These are phyloP conservation scores for Rosa hybrid DNA, from an alignment of 331 rosid genomes.

Conservation along the genomic window DNA sequence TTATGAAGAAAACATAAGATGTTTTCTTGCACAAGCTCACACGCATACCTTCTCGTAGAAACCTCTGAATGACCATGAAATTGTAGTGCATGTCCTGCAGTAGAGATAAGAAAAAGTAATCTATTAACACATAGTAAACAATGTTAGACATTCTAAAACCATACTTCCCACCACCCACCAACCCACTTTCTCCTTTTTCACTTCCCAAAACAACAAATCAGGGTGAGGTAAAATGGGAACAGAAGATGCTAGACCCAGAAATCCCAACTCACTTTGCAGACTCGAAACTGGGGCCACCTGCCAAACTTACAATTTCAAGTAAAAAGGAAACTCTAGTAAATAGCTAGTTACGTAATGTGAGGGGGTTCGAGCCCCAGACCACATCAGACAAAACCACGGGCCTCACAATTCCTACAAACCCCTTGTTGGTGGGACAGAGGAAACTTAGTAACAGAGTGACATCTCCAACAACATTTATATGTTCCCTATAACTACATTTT, in stretches of 20 bases:
- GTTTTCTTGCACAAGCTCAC: not conserved
- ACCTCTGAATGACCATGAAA: slow-evolving; percentile 97
- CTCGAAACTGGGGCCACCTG: not conserved
- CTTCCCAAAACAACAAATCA: slow-evolving; percentile 7
- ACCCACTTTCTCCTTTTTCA: not conserved
- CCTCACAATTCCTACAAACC: not conserved
- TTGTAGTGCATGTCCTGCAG: slow-evolving; percentile 96
- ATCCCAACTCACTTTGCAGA: not conserved
- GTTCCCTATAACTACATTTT: not conserved
- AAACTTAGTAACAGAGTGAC: not conserved
- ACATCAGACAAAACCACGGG: not conserved
- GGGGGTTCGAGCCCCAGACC: not conserved
- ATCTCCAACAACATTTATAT: not conserved
- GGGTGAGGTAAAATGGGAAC: not conserved
- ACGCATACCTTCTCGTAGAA: slow-evolving; percentile 88
- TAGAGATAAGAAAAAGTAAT: slow-evolving; percentile 12
- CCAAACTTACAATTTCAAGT: not conserved
- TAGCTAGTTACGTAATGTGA: not conserved
- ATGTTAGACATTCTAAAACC: not conserved
- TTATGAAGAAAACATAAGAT: not conserved
- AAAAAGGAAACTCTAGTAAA: not conserved
- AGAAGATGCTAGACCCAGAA: not conserved
- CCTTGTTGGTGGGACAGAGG: not conserved
- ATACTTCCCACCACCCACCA: not conserved
- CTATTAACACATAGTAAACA: not conserved